phyloP scores from a whole-genome alignment of 495 filamentous ascomycete genomes.

The Hypoxylon trugodes region DNA sequence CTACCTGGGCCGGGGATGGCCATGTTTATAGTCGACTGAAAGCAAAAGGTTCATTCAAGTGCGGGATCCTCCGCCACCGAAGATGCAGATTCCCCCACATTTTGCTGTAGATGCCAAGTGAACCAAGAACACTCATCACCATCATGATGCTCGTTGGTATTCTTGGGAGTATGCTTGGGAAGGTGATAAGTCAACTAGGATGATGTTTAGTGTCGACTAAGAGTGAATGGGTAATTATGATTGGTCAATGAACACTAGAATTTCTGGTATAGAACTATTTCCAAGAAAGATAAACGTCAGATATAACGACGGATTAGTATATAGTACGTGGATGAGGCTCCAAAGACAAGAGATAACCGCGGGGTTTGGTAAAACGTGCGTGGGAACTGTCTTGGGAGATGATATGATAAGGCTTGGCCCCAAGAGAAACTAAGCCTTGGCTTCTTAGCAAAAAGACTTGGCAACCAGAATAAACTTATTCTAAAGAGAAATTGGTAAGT shows the following conservation, averaged over 20 bases:
- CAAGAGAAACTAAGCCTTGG: constrained; percentile 31
- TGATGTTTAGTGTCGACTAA: constrained; percentile 9
- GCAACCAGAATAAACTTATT: constrained; percentile 9
- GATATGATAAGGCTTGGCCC: constrained; percentile 24
- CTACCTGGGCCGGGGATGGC: neutral
- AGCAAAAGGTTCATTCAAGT: neutral
- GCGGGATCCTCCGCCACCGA: constrained; percentile 10
- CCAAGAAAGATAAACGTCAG: constrained; percentile 36
- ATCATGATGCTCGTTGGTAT: constrained; percentile 20
- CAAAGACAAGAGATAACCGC: constrained; percentile 14
- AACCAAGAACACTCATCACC: constrained; percentile 35
- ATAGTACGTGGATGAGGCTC: constrained; percentile 33
- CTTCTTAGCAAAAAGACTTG: constrained; percentile 30
- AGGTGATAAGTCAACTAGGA: constrained; percentile 21
- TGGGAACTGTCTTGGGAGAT: neutral
- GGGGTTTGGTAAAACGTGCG: constrained; percentile 2
- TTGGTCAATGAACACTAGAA: constrained; percentile 12
- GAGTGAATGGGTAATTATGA: neutral
- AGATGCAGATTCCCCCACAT: constrained; percentile 16
- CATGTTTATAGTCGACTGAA: constrained; percentile 20
- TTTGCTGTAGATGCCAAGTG: constrained; percentile 34
- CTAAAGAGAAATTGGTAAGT: constrained; percentile 13
- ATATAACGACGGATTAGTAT: constrained; percentile 6
- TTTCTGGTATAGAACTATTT: constrained; percentile 8
- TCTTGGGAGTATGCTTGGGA: constrained; percentile 11